These are phyloP conservation scores for Alnus glutinosa DNA, from an alignment of 306 rosid species.

Conservation along the genomic window DNA sequence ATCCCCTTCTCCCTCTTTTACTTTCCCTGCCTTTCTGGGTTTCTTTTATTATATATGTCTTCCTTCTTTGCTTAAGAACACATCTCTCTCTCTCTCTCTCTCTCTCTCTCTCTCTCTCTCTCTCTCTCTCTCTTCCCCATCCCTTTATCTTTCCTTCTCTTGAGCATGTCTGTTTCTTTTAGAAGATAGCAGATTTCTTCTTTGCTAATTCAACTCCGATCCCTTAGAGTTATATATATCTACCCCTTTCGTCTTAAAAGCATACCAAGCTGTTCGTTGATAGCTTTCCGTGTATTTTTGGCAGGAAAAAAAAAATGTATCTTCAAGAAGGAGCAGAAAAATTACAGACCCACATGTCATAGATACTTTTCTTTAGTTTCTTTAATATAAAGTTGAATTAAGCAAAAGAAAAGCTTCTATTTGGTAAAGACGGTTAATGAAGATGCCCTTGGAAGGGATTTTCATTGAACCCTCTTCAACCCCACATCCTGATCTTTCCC, in stretches of 20 bases:
- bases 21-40: constrained; percentile 25
- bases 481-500: constrained; percentile 83
- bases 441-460: constrained; percentile 94
- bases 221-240: too few relatives aligned
- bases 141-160: constrained; percentile 32
- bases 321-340: not conserved
- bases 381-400: constrained; percentile 24
- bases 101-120: constrained; percentile 23
- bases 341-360: constrained; percentile 17
- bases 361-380: constrained; percentile 37
- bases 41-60: constrained; percentile 13
- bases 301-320: not conserved
- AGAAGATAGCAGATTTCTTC: constrained; percentile 32
- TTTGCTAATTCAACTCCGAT: not conserved
- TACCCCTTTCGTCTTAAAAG: constrained; percentile 15
- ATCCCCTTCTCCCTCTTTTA: constrained; percentile 44
- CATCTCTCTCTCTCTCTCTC: constrained; percentile 20
- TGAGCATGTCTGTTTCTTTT: constrained; percentile 46
- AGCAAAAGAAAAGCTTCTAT: constrained; percentile 17
- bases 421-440: constrained; percentile 29
- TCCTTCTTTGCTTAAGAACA: constrained; percentile 24
- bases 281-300: constrained; percentile 26
- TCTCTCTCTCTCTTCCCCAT: constrained; percentile 15
- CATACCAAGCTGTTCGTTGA: constrained; percentile 18
- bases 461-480: constrained; percentile 64